A percentile compares a stretch with the other conserved stretches of the same genome.
phyloP scores from a whole-genome alignment of 257 asterid species.

The Forsythia suspensa region DNA sequence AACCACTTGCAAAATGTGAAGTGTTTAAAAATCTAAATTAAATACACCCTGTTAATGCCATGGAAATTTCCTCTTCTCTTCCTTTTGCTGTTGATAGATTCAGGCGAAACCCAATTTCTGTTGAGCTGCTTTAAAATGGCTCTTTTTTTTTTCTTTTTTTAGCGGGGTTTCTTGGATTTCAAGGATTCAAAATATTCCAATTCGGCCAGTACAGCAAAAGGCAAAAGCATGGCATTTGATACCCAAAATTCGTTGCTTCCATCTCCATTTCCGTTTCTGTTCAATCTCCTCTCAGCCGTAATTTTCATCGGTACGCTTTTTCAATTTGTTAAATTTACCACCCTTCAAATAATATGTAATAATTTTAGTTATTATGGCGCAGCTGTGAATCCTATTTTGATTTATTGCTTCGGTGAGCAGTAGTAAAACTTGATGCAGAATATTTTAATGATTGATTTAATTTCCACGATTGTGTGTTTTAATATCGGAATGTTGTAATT shows the following conservation, averaged over 20 bases:
- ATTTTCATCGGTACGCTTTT: not conserved
- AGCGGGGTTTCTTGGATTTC: slow-evolving; percentile 38
- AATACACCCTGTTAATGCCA: too few relatives aligned
- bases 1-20: too few relatives aligned
- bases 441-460: not conserved
- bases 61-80: too few relatives aligned
- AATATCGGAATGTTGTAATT: not conserved
- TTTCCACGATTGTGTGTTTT: not conserved
- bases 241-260: slow-evolving; percentile 15
- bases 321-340: not conserved
- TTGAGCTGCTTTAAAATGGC: not conserved
- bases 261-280: not conserved
- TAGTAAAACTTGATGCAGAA: not conserved
- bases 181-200: slow-evolving; percentile 42
- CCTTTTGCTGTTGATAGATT: not conserved
- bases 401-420: too few relatives aligned
- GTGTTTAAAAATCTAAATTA: too few relatives aligned
- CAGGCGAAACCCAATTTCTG: not conserved
- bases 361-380: too few relatives aligned
- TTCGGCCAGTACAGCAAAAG: slow-evolving; percentile 25
- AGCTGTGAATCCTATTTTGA: too few relatives aligned
- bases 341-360: not conserved
- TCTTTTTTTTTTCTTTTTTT: not conserved
- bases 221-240: slow-evolving; percentile 20
- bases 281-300: slow-evolving; percentile 2